Percentiles rank a stretch among this genome's conserved stretches.
Evolutionary conservation across 768 basidiomycete genomes (phyloP).

Genomic region (Lentinus brumalis): DNA sequence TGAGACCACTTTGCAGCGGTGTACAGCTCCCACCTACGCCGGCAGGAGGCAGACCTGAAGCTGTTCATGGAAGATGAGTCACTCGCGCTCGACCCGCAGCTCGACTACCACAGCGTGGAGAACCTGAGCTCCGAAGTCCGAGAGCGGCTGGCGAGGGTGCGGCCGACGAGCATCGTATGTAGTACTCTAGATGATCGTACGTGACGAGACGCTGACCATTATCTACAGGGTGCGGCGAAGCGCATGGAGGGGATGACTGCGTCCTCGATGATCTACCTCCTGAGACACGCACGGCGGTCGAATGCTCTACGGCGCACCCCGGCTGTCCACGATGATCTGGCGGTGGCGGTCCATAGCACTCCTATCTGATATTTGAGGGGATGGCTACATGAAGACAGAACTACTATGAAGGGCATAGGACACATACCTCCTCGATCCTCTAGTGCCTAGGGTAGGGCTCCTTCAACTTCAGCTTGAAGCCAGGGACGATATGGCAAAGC

Average conservation of each 20-base stretch:
- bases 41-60: constrained; percentile 77
- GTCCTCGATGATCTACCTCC: constrained; percentile 63
- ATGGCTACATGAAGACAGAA: no score
- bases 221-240: constrained; percentile 79
- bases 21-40: constrained; percentile 62
- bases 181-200: not conserved
- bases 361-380: no score
- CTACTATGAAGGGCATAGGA: no score
- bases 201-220: not conserved
- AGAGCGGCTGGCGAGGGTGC: constrained; percentile 59
- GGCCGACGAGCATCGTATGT: constrained; percentile 71
- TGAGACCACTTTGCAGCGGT: constrained; percentile 41
- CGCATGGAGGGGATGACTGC: constrained; percentile 95
- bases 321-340: no score
- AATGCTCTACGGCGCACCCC: constrained; percentile 15
- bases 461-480: no score
- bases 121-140: constrained; percentile 79
- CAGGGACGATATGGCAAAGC: no score
- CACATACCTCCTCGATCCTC: no score
- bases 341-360: no score
- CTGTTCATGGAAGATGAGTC: constrained; percentile 78
- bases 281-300: constrained; percentile 59
- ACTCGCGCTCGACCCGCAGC: constrained; percentile 62
- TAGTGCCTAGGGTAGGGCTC: no score
- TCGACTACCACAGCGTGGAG: constrained; percentile 66